Evolutionary conservation across 106 monocot genomes (phyloP).

Genomic region (Dioscorea zingiberensis): DNA sequence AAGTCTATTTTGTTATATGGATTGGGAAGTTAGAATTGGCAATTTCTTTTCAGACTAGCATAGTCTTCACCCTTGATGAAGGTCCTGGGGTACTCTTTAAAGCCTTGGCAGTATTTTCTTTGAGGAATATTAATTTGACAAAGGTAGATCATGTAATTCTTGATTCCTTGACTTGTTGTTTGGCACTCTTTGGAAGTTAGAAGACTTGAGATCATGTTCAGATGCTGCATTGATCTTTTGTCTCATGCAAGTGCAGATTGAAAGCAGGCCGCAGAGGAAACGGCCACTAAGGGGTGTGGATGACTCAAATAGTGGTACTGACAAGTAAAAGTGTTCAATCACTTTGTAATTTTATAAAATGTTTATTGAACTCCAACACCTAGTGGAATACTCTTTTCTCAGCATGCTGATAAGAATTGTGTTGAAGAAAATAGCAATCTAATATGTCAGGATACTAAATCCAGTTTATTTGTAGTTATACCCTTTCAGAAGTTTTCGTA

Average conservation of each 20-base stretch:
- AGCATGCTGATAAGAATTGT: not conserved
- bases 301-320: conserved; percentile 52
- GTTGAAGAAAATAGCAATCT: not conserved
- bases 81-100: conserved; percentile 77
- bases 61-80: conserved; percentile 83
- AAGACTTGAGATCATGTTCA: too few species aligned
- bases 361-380: not conserved
- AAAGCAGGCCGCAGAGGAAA: conserved; percentile 71
- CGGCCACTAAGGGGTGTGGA: conserved; percentile 65
- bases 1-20: not conserved
- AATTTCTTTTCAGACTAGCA: conserved; percentile 47
- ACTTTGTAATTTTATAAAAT: too few species aligned
- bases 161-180: not conserved
- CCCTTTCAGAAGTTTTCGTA: not conserved
- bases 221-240: not conserved
- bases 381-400: too few species aligned
- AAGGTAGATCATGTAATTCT: conserved; percentile 34
- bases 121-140: conserved; percentile 55
- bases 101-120: conserved; percentile 67
- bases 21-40: not conserved
- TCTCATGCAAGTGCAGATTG: conserved; percentile 37
- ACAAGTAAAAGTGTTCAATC: conserved; percentile 30
- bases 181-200: too few species aligned
- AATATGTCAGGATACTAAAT: not conserved
- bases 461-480: too few species aligned